Evolutionary conservation across 805 yeast species (phyloP), one percentile per base, ranked within the genome.

Genomic region (Metschnikowia continentalis): DNA sequence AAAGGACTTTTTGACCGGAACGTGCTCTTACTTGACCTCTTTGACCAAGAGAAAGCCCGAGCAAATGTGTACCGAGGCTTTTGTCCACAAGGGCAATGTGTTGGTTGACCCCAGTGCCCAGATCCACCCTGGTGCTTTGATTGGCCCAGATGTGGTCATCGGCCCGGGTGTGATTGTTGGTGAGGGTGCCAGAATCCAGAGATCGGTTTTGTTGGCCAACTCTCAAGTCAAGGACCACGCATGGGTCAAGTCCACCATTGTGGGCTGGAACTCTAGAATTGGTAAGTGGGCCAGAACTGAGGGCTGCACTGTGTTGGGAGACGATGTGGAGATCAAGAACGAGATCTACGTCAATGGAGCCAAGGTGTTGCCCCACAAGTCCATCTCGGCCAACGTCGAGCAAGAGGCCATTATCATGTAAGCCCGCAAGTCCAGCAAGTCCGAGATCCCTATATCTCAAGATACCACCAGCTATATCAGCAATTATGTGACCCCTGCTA

Each of bases 261-360:
- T 94, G 61, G 99, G 99, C 66, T 94, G 99, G 99, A 86, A 90
- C 82, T 91, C 97, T 57, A 88, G 89, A 64, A 92, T 94, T 66
- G 99, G 99, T 74, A 85, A 83, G 76, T 94, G 99, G 99, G 96
- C 97, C 59, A 90, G 99, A 81, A 83, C 94, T 59, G 98, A 94
- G 77, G 96, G 96, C 79, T 88, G 84, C 65, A 88, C 97, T 57
- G 99, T 94, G 54, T 83, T 94, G 67, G 99, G 99, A 78, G 99
- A 94, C 74, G 99, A 94, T 63, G 99, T 94, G 60, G 95, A 91
- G 72, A 90, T 94, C 71, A 90, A 92, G 80, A 97, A 94, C 71
- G 99, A 92, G 81, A 82, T 94, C 71, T 94, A 94, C 82, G 96
- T 94, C 66, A 94, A 94, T 76, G 99, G 99, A 75, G 99, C 97